A percentile compares a stretch with the other conserved stretches of the same genome.
Conservation (phyloP, 1,284 basidiomycete species). For the Golubevia pallescens region DNA sequence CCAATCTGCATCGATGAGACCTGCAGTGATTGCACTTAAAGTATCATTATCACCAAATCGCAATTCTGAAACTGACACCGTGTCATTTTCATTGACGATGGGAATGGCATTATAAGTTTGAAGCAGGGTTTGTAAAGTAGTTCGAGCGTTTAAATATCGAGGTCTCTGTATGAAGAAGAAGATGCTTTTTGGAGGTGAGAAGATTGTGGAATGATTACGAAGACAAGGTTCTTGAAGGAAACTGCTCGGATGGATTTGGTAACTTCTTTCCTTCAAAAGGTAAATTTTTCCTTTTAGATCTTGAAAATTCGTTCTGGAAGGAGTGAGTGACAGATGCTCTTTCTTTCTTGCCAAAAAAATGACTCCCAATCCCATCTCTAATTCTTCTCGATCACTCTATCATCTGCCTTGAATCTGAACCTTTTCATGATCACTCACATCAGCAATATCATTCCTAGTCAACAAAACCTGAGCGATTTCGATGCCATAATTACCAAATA, state of each 20-base stretch:
- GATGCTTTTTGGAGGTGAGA: too few relatives aligned
- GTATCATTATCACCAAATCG: slow-evolving; percentile 99
- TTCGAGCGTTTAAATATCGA: slow-evolving; percentile 53
- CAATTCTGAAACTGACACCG: slow-evolving; percentile 73
- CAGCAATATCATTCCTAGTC: slow-evolving; percentile 93
- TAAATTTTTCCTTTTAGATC: too few relatives aligned
- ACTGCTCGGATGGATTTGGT: too few relatives aligned
- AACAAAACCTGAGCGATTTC: slow-evolving; percentile 94
- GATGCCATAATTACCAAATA: slow-evolving; percentile 90
- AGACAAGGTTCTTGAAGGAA: too few relatives aligned
- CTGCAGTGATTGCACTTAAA: slow-evolving; percentile 91
- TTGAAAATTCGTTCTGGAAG: too few relatives aligned
- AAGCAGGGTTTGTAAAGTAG: slow-evolving; percentile 52
- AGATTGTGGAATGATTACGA: too few relatives aligned
- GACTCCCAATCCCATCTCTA: too few relatives aligned
- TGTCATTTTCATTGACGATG: slow-evolving; percentile 64
- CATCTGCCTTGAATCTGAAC: too few relatives aligned
- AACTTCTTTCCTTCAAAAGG: too few relatives aligned
- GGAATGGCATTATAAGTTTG: slow-evolving; percentile 48
- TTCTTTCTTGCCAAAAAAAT: too few relatives aligned
- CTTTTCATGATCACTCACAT: slow-evolving; percentile 71
- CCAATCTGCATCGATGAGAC: slow-evolving; percentile 96
- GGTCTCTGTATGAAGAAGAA: slow-evolving; percentile 17
- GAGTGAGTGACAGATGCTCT: too few relatives aligned
- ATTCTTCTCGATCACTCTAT: too few relatives aligned